Conservation (phyloP, 208 protist species). For the Trypanosoma vivax region DNA sequence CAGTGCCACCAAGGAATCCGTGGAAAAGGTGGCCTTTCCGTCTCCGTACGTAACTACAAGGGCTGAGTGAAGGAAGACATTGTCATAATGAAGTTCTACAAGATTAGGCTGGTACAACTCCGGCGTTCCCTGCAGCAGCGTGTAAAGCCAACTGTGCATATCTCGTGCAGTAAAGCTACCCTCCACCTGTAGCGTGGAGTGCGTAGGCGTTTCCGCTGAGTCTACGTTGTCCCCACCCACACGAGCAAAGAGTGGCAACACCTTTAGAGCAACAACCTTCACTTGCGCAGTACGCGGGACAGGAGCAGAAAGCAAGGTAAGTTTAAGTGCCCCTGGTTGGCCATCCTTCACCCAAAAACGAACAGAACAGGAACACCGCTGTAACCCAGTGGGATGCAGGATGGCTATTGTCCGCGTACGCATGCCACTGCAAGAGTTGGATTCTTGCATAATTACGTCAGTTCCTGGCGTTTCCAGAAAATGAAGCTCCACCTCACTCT, state of each 20-base stretch:
- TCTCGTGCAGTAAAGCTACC: slow-evolving; percentile 40
- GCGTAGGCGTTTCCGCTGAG: slow-evolving; percentile 17
- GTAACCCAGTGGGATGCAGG: slow-evolving; percentile 2
- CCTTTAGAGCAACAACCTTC: slow-evolving; percentile 41
- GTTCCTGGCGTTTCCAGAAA: slow-evolving; percentile 40
- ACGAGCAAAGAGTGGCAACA: slow-evolving; percentile 64
- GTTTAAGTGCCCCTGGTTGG: slow-evolving; percentile 28
- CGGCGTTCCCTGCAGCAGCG: slow-evolving; percentile 47
- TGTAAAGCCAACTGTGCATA: slow-evolving; percentile 53
- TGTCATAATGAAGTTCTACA: slow-evolving; percentile 34
- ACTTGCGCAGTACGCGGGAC: slow-evolving; percentile 69
- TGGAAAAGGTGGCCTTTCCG: slow-evolving; percentile 24
- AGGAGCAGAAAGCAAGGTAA: slow-evolving; percentile 37
- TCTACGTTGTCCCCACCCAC: slow-evolving; percentile 17
- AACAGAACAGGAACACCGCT: slow-evolving; percentile 10
- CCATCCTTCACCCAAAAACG: slow-evolving; percentile 54
- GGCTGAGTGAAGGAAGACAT: slow-evolving; percentile 36
- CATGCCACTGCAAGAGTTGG: slow-evolving; percentile 1
- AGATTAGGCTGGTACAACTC: slow-evolving; percentile 33
- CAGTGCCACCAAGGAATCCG: slow-evolving; percentile 49
- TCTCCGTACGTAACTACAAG: slow-evolving; percentile 15
- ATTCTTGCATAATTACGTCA: slow-evolving; percentile 23
- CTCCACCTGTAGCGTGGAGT: slow-evolving; percentile 44
- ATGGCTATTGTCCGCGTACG: slow-evolving; percentile 9
- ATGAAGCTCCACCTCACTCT: slow-evolving; percentile 27